Conservation (phyloP, 805 yeast genomes). For the Candida oleophila region DNA sequence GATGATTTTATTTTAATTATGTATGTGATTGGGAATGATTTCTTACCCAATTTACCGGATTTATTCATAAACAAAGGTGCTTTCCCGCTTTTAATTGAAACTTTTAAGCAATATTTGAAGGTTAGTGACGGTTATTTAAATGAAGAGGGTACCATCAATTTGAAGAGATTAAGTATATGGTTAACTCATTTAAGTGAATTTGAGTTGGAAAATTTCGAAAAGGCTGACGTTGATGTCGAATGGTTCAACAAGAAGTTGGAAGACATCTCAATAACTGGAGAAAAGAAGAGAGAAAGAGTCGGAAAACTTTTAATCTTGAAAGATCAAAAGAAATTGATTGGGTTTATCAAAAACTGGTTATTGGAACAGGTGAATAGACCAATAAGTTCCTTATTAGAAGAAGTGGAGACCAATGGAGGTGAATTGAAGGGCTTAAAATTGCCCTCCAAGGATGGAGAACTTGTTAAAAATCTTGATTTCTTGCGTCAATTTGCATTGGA, state of each 20-base stretch:
- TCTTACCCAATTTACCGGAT: slow-evolving; percentile 94
- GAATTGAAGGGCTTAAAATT: slow-evolving; percentile 27
- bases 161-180: slow-evolving; percentile 72
- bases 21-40: slow-evolving; percentile 97
- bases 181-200: slow-evolving; percentile 71
- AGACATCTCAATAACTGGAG: slow-evolving; percentile 72
- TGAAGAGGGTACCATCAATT: slow-evolving; percentile 77
- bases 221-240: slow-evolving; percentile 76
- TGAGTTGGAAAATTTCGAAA: slow-evolving; percentile 85
- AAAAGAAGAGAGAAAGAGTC: slow-evolving; percentile 59
- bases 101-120: slow-evolving; percentile 79
- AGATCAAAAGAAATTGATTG: slow-evolving; percentile 74
- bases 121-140: slow-evolving; percentile 81
- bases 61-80: slow-evolving; percentile 94
- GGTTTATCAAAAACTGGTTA: slow-evolving; percentile 52
- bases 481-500: slow-evolving; percentile 65
- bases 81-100: slow-evolving; percentile 83
- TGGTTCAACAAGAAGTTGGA: slow-evolving; percentile 90
- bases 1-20: slow-evolving; percentile 91
- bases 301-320: slow-evolving; percentile 66
- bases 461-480: slow-evolving; percentile 54
- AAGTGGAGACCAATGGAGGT: slow-evolving; percentile 25
- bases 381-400: slow-evolving; percentile 29
- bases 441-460: slow-evolving; percentile 40
- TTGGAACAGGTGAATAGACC: slow-evolving; percentile 30